Percentiles rank a stretch among this genome's conserved stretches.
Conservation (phyloP, 2,329 filamentous ascomycete genomes). For the Aquanectria penicillioides region DNA sequence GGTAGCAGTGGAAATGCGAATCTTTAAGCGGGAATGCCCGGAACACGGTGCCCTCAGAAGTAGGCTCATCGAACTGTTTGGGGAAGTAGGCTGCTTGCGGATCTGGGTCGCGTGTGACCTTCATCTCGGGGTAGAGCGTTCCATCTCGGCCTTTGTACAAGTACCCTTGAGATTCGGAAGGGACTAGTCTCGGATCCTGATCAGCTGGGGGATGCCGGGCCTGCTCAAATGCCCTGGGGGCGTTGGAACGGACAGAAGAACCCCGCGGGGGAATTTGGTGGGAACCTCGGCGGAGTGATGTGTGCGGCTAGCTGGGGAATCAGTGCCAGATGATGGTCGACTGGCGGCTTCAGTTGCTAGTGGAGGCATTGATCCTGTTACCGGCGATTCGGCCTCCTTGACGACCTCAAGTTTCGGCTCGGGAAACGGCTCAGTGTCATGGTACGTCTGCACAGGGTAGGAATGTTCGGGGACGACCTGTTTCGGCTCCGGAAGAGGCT, state of each 20-base stretch:
- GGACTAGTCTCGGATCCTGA: constrained; percentile 45
- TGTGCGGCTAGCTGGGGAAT: constrained; percentile 30
- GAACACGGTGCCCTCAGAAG: constrained; percentile 50
- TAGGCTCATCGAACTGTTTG: constrained; percentile 38
- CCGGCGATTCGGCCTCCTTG: constrained; percentile 25
- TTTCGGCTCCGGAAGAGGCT: constrained; percentile 37
- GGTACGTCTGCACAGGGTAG: background rate
- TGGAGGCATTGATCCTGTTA: constrained; percentile 36
- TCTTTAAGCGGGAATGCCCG: constrained; percentile 56
- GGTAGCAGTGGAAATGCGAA: constrained; percentile 58
- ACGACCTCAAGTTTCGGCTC: background rate
- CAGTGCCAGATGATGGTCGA: constrained; percentile 31
- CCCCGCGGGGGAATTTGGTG: constrained; percentile 45
- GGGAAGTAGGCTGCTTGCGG: constrained; percentile 52
- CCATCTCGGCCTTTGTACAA: constrained; percentile 51
- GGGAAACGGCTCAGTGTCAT: background rate
- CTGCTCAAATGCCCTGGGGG: constrained; percentile 29
- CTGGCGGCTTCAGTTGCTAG: constrained; percentile 23
- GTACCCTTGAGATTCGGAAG: constrained; percentile 47
- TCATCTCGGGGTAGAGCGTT: constrained; percentile 55
- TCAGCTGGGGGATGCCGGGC: constrained; percentile 37
- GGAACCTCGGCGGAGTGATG: constrained; percentile 33
- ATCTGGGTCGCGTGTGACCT: constrained; percentile 46
- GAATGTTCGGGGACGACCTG: background rate
- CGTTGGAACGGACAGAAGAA: constrained; percentile 42